Percentiles rank a stretch among this genome's conserved stretches.
These are phyloP conservation scores for Metarhizium anisopliae DNA, from an alignment of 2,329 filamentous ascomycete genomes.

Conservation along the genomic window DNA sequence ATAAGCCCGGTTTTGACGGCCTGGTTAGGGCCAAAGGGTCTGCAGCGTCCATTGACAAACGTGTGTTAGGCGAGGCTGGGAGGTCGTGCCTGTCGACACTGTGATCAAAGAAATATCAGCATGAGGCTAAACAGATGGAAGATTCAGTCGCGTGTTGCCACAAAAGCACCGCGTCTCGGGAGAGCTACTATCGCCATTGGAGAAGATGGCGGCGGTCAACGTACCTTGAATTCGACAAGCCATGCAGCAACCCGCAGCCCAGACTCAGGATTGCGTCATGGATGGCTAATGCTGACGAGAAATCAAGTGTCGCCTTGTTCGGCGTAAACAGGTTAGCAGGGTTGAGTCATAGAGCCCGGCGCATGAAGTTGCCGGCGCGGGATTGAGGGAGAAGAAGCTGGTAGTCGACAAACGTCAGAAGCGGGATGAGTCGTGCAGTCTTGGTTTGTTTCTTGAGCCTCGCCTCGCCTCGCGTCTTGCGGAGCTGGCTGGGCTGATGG, in stretches of 20 bases:
- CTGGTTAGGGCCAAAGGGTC: slow-evolving; percentile 10
- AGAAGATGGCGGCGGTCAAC: neutral
- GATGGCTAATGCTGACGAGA: neutral
- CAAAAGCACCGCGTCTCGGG: neutral
- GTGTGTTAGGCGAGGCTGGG: slow-evolving; percentile 4
- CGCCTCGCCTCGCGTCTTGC: neutral
- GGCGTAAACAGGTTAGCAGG: neutral
- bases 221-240: slow-evolving; percentile 1
- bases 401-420: neutral
- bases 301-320: neutral
- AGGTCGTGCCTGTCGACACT: slow-evolving; percentile 6
- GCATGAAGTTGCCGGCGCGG: neutral
- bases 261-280: slow-evolving; percentile 1
- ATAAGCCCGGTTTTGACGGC: slow-evolving; percentile 8
- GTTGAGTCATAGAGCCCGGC: neutral
- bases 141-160: neutral
- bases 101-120: neutral
- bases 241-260: slow-evolving; percentile 1
- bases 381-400: neutral
- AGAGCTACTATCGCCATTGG: neutral
- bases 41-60: slow-evolving; percentile 14
- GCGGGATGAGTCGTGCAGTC: neutral
- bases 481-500: too few relatives aligned
- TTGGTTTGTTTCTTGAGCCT: neutral
- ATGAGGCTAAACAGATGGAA: neutral